Evolutionary conservation across 1,284 basidiomycete genomes (phyloP).

Genomic region (Microbotryomycetes sp.): DNA sequence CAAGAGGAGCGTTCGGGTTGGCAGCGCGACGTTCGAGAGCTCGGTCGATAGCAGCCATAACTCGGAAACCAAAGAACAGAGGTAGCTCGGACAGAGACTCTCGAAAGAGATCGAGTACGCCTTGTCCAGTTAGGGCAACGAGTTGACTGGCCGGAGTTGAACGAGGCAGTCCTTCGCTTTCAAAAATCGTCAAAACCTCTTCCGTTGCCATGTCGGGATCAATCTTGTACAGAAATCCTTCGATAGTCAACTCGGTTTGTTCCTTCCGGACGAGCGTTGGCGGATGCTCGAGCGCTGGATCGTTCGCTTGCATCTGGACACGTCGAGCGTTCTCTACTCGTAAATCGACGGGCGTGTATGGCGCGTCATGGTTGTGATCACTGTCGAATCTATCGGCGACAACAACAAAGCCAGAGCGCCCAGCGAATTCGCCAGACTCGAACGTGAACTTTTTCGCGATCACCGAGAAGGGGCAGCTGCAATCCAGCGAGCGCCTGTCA

Average conservation of each 20-base stretch:
- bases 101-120: no score
- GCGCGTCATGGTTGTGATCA: constrained; percentile 7
- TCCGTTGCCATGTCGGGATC: not conserved
- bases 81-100: no score
- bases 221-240: not conserved
- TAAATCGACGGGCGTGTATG: constrained; percentile 8
- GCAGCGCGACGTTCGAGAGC: no score
- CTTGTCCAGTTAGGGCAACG: no score
- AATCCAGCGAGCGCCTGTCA: no score
- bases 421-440: not conserved
- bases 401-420: not conserved
- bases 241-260: not conserved
- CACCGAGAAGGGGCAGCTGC: constrained; percentile 6
- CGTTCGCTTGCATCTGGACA: not conserved
- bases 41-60: no score
- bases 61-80: no score
- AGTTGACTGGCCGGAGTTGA: no score
- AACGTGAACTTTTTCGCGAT: not conserved
- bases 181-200: not conserved
- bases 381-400: not conserved
- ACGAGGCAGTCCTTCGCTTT: no score
- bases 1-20: no score
- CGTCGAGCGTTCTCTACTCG: constrained; percentile 5
- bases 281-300: not conserved
- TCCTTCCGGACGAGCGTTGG: not conserved